These are phyloP conservation scores for Penicillium occitanis DNA, from an alignment of 2,329 filamentous ascomycete species.

Conservation along the genomic window DNA sequence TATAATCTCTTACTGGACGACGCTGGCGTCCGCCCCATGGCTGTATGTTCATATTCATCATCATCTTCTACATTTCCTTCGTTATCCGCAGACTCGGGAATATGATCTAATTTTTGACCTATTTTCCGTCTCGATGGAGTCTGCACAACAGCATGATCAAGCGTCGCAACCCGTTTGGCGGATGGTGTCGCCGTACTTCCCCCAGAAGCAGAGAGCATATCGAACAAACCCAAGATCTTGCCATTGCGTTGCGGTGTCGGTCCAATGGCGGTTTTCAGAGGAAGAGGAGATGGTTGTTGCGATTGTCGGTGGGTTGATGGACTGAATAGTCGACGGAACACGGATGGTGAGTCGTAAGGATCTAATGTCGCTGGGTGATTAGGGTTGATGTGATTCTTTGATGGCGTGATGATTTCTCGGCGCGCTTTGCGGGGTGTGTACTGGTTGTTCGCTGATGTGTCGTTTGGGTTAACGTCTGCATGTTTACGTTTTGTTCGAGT, in stretches of 20 bases:
- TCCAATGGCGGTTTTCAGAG: slow-evolving; percentile 44
- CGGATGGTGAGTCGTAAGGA: slow-evolving; percentile 47
- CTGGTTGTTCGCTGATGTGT: background rate
- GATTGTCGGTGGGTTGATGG: slow-evolving; percentile 34
- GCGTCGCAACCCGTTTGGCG: slow-evolving; percentile 29
- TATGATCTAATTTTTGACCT: slow-evolving; percentile 25
- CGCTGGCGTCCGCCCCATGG: slow-evolving; percentile 39
- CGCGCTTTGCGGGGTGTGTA: slow-evolving; percentile 18
- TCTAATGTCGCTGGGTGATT: slow-evolving; percentile 43
- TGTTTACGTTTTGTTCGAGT: slow-evolving; percentile 35
- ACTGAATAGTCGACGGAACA: slow-evolving; percentile 40
- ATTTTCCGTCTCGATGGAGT: slow-evolving; percentile 40
- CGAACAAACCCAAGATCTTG: slow-evolving; percentile 49
- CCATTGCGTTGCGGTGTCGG: slow-evolving; percentile 53
- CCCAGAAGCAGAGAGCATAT: slow-evolving; percentile 46
- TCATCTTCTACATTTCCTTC: background rate
- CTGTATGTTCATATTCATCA: slow-evolving; percentile 19
- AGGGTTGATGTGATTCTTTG: slow-evolving; percentile 29
- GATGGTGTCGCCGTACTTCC: slow-evolving; percentile 38
- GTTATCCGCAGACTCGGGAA: slow-evolving; percentile 1
- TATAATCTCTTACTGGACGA: slow-evolving; percentile 48
- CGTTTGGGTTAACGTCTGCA: slow-evolving; percentile 30
- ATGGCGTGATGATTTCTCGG: slow-evolving; percentile 33
- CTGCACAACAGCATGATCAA: slow-evolving; percentile 32
- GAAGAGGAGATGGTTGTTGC: slow-evolving; percentile 29